Percentiles rank a stretch among this genome's conserved stretches.
Evolutionary conservation across 2,329 filamentous ascomycete species (phyloP).

Genomic region (Chrysoporthe austroafricana): DNA sequence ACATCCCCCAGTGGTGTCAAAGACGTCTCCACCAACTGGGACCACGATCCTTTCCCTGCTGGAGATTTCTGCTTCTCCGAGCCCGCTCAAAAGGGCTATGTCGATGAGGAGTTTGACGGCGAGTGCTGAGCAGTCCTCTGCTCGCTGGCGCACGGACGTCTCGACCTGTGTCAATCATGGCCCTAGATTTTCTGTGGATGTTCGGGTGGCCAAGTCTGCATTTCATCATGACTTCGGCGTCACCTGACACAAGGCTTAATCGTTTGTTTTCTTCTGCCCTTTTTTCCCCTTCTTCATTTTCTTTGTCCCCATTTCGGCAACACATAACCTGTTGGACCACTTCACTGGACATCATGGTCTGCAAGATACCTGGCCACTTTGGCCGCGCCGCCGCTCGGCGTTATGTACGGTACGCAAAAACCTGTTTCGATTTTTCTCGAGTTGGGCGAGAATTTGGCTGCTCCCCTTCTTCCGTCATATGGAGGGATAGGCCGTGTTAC

Average conservation of each 20-base stretch:
- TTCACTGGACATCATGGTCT: not conserved
- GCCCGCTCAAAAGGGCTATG: not conserved
- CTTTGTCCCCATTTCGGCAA: not conserved
- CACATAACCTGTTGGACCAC: not conserved
- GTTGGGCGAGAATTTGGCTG: not conserved
- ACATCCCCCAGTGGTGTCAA: not conserved
- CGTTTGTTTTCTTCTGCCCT: not conserved
- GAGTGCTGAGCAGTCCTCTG: constrained; percentile 4
- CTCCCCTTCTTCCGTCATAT: not conserved
- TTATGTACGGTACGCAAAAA: not conserved
- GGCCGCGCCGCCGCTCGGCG: not conserved
- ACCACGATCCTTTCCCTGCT: not conserved
- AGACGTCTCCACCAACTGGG: too few species aligned
- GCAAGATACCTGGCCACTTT: not conserved
- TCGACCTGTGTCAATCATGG: not conserved
- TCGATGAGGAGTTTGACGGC: not conserved
- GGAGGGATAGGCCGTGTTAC: not conserved
- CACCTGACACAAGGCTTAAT: not conserved
- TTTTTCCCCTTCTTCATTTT: not conserved
- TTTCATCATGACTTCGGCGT: not conserved
- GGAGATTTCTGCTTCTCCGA: not conserved
- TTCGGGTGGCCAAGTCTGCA: not conserved
- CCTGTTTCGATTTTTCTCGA: not conserved
- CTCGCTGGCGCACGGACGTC: not conserved
- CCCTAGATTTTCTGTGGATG: not conserved